phyloP scores from a whole-genome alignment of 2,329 filamentous ascomycete species.

The Alternaria sp. region DNA sequence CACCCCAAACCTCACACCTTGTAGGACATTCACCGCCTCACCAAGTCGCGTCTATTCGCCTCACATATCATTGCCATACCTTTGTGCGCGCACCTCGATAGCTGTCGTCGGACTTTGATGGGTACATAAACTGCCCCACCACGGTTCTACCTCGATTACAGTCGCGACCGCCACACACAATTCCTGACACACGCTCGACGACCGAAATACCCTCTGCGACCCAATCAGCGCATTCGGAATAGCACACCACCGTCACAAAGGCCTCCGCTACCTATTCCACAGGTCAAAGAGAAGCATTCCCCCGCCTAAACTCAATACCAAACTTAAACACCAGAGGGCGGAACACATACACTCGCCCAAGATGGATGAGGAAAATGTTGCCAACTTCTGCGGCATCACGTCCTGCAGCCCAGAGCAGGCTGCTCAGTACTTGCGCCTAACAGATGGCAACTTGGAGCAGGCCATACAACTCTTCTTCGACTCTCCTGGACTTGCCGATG shows the following conservation, averaged over 20 bases:
- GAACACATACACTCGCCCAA: slow-evolving; percentile 10
- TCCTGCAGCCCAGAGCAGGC: slow-evolving; percentile 77
- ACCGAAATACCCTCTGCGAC: background rate
- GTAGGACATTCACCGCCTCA: slow-evolving; percentile 5
- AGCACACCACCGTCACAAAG: slow-evolving; percentile 4
- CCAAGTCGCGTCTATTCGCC: background rate
- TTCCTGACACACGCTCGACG: slow-evolving; percentile 1
- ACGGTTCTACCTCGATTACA: slow-evolving; percentile 22
- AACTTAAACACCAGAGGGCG: background rate
- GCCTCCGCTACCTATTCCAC: background rate
- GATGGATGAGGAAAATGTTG: slow-evolving; percentile 67
- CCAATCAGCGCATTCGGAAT: background rate
- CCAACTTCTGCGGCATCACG: slow-evolving; percentile 84
- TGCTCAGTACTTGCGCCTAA: slow-evolving; percentile 82
- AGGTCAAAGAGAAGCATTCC: background rate
- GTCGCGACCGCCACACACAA: slow-evolving; percentile 25
- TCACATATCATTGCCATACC: background rate
- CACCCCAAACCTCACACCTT: slow-evolving; percentile 11
- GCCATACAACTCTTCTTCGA: slow-evolving; percentile 92
- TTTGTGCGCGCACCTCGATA: background rate
- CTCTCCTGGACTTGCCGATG: slow-evolving; percentile 75
- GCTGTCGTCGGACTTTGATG: slow-evolving; percentile 21
- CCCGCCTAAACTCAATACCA: background rate
- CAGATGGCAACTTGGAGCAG: slow-evolving; percentile 83
- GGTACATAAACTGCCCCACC: slow-evolving; percentile 36